phyloP scores from a whole-genome alignment of 345 rosid genomes.

The Rhizophora apiculata region DNA sequence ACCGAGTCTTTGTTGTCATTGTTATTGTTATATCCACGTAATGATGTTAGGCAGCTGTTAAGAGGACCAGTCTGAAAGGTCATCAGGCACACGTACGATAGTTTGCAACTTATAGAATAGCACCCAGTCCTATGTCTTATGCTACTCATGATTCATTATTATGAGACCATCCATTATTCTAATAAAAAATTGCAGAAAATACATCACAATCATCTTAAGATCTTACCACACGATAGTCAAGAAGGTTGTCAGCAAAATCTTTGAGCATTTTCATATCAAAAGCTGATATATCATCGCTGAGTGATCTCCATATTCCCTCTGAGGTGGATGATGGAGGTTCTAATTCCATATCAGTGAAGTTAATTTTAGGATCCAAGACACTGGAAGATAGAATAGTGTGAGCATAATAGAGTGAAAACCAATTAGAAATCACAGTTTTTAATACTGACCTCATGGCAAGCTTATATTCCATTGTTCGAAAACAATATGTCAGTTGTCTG shows the following conservation, averaged over 20 bases:
- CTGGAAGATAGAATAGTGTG: slow-evolving; percentile 41
- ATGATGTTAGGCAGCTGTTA: too few species aligned
- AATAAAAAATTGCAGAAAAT: background rate
- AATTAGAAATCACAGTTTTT: slow-evolving; percentile 11
- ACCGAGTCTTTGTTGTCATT: too few species aligned
- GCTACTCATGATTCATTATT: background rate
- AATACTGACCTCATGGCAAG: slow-evolving; percentile 81
- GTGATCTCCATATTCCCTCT: slow-evolving; percentile 51
- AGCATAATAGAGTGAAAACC: slow-evolving; percentile 16
- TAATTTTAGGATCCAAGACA: slow-evolving; percentile 79
- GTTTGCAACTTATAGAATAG: too few species aligned
- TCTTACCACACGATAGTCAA: slow-evolving; percentile 68
- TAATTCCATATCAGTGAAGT: slow-evolving; percentile 37
- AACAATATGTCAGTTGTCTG: slow-evolving; percentile 47
- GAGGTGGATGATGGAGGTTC: slow-evolving; percentile 35
- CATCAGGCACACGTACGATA: too few species aligned
- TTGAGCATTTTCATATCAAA: slow-evolving; percentile 64
- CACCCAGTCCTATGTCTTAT: too few species aligned
- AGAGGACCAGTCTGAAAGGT: too few species aligned
- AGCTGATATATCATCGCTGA: slow-evolving; percentile 47
- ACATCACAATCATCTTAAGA: background rate
- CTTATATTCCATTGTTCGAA: slow-evolving; percentile 75
- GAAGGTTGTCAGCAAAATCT: slow-evolving; percentile 63
- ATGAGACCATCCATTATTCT: background rate
- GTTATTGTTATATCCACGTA: too few species aligned